phyloP scores from a whole-genome alignment of 306 rosid genomes.

The Sphenostylis stenocarpa region DNA sequence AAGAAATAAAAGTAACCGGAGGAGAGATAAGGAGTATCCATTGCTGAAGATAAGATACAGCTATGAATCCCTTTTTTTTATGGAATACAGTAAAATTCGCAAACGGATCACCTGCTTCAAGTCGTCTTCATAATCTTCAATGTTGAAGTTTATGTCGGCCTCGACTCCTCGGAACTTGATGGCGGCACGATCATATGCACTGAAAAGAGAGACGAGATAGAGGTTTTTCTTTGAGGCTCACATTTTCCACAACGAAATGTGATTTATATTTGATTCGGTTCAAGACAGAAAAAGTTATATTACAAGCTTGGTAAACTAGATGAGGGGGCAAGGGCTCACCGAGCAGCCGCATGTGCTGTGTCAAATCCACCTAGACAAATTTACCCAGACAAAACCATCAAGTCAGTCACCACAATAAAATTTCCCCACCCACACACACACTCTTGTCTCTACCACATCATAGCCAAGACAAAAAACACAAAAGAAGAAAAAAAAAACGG shows the following conservation, averaged over 20 bases:
- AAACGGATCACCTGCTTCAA: constrained; percentile 71
- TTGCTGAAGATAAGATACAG: constrained; percentile 35
- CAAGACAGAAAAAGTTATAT: constrained; percentile 10
- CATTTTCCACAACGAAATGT: constrained; percentile 20
- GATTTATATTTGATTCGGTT: constrained; percentile 14
- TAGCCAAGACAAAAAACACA: constrained; percentile 10
- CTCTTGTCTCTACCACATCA: constrained; percentile 38
- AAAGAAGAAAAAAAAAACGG: not conserved
- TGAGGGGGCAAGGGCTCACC: constrained; percentile 52
- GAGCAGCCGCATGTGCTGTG: constrained; percentile 99
- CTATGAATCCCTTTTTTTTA: not conserved
- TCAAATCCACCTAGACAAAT: constrained; percentile 93
- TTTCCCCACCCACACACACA: not conserved
- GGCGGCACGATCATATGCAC: constrained; percentile 99
- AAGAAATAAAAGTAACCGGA: not conserved
- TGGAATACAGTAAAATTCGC: not conserved
- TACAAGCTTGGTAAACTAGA: constrained; percentile 25
- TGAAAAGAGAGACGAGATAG: constrained; percentile 33
- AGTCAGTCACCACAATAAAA: constrained; percentile 37
- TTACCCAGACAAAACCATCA: constrained; percentile 46
- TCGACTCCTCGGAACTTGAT: constrained; percentile 92
- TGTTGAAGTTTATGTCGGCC: constrained; percentile 91
- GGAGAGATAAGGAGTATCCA: constrained; percentile 29
- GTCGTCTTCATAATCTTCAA: constrained; percentile 94
- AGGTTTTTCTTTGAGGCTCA: not conserved